A percentile compares a stretch with the other conserved stretches of the same genome.
Conservation (phyloP, 192 early-diverging fungal species). For the Linnemannia hyalina region DNA sequence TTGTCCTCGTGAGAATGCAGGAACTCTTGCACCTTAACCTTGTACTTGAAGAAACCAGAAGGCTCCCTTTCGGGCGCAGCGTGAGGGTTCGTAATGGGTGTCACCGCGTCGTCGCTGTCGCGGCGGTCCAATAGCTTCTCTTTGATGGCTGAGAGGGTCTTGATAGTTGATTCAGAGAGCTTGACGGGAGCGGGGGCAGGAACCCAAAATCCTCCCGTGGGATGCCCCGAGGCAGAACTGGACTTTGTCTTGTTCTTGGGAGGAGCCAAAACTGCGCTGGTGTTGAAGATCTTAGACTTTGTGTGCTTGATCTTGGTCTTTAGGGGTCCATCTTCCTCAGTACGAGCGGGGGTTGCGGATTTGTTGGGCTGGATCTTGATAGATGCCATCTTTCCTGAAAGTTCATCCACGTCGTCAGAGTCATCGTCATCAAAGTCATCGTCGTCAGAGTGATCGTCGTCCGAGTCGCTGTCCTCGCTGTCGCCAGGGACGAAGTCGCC, state of each 20-base stretch:
- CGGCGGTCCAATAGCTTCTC: conserved; percentile 20
- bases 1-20: conserved; percentile 17
- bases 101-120: background rate
- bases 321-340: background rate
- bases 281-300: conserved; percentile 33
- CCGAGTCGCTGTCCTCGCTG: conserved; percentile 3
- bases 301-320: conserved; percentile 21
- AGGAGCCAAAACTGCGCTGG: conserved; percentile 23
- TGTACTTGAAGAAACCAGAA: conserved; percentile 39
- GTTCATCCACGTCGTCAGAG: conserved; percentile 19
- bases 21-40: conserved; percentile 26
- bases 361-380: conserved; percentile 46
- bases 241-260: conserved; percentile 49
- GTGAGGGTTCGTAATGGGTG: conserved; percentile 1
- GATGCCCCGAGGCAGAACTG: background rate
- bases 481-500: conserved; percentile 26
- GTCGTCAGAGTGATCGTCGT: conserved; percentile 19
- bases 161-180: conserved; percentile 42
- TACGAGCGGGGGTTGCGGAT: background rate
- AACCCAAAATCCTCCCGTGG: conserved; percentile 48
- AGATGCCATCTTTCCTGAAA: conserved; percentile 37
- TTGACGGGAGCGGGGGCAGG: conserved; percentile 34
- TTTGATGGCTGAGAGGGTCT: conserved; percentile 17
- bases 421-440: conserved; percentile 27
- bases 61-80: conserved; percentile 10